Percentiles rank a stretch among this genome's conserved stretches.
Conservation (phyloP, 2,329 filamentous ascomycete species). For the Drechslerella dactyloides region DNA sequence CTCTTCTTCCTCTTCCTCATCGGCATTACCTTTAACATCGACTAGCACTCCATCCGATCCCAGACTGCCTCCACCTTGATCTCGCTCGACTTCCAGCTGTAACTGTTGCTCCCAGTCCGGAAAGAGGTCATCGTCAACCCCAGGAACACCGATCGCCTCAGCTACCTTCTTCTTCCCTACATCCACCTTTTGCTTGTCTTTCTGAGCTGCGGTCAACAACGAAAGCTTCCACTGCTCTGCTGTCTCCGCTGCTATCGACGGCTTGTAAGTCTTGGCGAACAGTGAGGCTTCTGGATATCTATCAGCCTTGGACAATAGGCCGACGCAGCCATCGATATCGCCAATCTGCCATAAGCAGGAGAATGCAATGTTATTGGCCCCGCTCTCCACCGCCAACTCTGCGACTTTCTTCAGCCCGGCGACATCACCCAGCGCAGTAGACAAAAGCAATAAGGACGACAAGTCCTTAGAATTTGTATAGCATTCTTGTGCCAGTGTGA, state of each 20-base stretch:
- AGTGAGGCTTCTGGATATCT: slow-evolving; percentile 84
- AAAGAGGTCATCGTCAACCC: slow-evolving; percentile 85
- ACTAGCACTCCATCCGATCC: slow-evolving; percentile 61
- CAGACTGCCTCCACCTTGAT: slow-evolving; percentile 41
- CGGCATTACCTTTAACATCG: slow-evolving; percentile 58
- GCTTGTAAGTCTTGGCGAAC: slow-evolving; percentile 95
- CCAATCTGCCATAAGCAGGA: slow-evolving; percentile 85
- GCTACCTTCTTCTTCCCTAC: slow-evolving; percentile 75
- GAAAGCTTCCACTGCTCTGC: slow-evolving; percentile 81
- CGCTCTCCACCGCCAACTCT: slow-evolving; percentile 74
- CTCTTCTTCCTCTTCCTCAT: slow-evolving; percentile 55
- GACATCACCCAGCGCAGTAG: slow-evolving; percentile 82
- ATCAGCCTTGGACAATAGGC: slow-evolving; percentile 78
- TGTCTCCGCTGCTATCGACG: slow-evolving; percentile 71
- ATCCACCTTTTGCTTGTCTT: slow-evolving; percentile 64
- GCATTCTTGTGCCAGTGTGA: slow-evolving; percentile 87
- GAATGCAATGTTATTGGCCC: slow-evolving; percentile 91
- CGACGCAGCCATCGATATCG: slow-evolving; percentile 80
- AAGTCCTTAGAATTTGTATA: slow-evolving; percentile 90
- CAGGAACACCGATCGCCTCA: slow-evolving; percentile 81
- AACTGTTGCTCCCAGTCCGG: slow-evolving; percentile 95
- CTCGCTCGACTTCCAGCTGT: slow-evolving; percentile 73
- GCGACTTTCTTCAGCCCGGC: slow-evolving; percentile 76
- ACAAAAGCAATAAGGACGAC: slow-evolving; percentile 83
- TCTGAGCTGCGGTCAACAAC: slow-evolving; percentile 67